A percentile compares a stretch with the other conserved stretches of the same genome.
Conservation (phyloP, 345 rosid species). For the Erodium maritimum region DNA sequence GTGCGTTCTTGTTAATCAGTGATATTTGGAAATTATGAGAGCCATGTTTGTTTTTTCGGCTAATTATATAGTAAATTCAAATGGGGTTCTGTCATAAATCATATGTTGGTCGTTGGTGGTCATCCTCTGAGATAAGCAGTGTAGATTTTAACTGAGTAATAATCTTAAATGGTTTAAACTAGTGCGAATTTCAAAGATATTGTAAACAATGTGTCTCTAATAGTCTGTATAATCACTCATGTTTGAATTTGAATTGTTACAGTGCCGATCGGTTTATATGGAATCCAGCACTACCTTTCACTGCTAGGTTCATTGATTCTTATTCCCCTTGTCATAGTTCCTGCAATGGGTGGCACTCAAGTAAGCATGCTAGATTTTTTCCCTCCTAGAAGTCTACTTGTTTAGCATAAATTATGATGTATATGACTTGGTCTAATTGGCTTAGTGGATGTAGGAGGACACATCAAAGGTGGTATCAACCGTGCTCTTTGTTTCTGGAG, state of each 20-base stretch:
- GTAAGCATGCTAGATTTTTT: conserved; percentile 35
- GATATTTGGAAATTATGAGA: not conserved
- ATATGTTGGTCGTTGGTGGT: not conserved
- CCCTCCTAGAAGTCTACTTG: not conserved
- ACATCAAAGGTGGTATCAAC: conserved; percentile 79
- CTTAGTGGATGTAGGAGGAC: conserved; percentile 69
- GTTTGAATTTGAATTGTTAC: conserved; percentile 8
- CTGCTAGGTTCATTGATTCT: conserved; percentile 82
- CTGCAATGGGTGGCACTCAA: conserved; percentile 93
- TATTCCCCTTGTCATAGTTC: conserved; percentile 87
- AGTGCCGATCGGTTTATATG: conserved; percentile 92
- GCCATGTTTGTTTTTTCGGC: not conserved
- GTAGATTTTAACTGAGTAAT: too few species aligned
- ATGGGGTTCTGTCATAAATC: too few species aligned
- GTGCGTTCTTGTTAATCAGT: conserved; percentile 23
- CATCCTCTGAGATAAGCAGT: too few species aligned
- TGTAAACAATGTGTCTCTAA: too few species aligned
- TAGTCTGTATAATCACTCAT: not conserved
- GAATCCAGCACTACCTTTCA: conserved; percentile 89
- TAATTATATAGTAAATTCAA: too few species aligned
- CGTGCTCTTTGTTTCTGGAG: conserved; percentile 75
- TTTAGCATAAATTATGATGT: not conserved
- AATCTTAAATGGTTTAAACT: too few species aligned
- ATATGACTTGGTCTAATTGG: conserved; percentile 23
- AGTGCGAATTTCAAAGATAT: too few species aligned